Percentiles rank a stretch among this genome's conserved stretches.
Conservation (phyloP, 768 basidiomycete genomes). For the Tricholoma sp. region DNA sequence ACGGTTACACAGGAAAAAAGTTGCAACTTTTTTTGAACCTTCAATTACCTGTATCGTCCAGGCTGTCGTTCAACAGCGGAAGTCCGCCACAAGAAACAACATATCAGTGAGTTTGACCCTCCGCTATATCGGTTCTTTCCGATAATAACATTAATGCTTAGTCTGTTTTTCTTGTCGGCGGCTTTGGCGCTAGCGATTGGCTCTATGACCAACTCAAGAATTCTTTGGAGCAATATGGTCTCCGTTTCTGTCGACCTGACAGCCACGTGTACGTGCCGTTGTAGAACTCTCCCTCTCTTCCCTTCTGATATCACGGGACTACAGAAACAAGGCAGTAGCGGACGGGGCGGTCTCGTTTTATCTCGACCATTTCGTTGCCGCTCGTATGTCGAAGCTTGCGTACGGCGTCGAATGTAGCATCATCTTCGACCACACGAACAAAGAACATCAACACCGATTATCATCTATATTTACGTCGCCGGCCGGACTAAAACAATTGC, state of each 20-base stretch:
- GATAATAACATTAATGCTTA: constrained; percentile 6
- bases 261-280: constrained; percentile 39
- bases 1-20: constrained; percentile 10
- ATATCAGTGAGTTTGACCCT: constrained; percentile 12
- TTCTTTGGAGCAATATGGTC: constrained; percentile 27
- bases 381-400: constrained; percentile 11
- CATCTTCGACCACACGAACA: neutral
- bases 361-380: constrained; percentile 14
- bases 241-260: constrained; percentile 40
- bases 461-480: neutral
- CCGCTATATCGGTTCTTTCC: no score
- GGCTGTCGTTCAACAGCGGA: constrained; percentile 12
- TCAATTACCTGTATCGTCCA: constrained; percentile 17
- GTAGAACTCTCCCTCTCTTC: neutral
- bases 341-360: constrained; percentile 1
- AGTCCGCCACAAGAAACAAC: constrained; percentile 1
- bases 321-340: constrained; percentile 3
- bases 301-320: constrained; percentile 14
- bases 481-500: constrained; percentile 5
- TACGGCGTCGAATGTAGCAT: constrained; percentile 5
- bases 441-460: constrained; percentile 6
- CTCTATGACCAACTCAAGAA: constrained; percentile 36
- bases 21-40: constrained; percentile 25
- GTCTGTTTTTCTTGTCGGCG: constrained; percentile 46
- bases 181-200: constrained; percentile 48